phyloP scores from a whole-genome alignment of 257 asterid genomes.

The Nicotiana paniculata region DNA sequence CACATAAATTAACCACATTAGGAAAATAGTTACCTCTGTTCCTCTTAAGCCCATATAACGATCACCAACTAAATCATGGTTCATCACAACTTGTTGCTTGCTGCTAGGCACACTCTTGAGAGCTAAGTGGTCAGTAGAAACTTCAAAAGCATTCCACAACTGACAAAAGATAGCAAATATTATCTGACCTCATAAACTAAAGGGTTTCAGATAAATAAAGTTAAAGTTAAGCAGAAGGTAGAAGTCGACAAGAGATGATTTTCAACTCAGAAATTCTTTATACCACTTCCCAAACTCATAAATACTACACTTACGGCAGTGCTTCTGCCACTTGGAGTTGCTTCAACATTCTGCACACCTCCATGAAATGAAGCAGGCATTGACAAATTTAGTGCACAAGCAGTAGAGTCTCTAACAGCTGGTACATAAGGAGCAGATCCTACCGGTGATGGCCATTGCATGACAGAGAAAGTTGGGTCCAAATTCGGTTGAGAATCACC shows the following conservation, averaged over 20 bases:
- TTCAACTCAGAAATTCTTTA: background rate
- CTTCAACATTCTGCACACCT: constrained; percentile 8
- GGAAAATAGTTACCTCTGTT: constrained; percentile 40
- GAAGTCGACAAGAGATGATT: background rate
- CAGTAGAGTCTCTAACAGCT: constrained; percentile 7
- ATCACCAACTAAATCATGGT: constrained; percentile 34
- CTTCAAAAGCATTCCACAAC: constrained; percentile 70
- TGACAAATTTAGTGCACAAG: constrained; percentile 12
- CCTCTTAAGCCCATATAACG: constrained; percentile 27
- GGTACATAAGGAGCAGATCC: constrained; percentile 13
- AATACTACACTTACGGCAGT: constrained; percentile 14
- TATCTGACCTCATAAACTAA: background rate
- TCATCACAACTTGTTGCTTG: constrained; percentile 22
- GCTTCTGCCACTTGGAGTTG: constrained; percentile 14
- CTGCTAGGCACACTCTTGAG: constrained; percentile 20
- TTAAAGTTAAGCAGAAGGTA: background rate
- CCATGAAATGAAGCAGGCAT: constrained; percentile 14
- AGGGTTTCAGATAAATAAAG: constrained; percentile 1
- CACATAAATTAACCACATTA: constrained; percentile 5
- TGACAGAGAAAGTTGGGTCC: constrained; percentile 29
- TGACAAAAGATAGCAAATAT: constrained; percentile 22
- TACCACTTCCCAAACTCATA: constrained; percentile 3
- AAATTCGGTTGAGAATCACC: constrained; percentile 8
- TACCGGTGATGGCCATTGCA: constrained; percentile 21
- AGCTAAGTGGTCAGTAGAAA: constrained; percentile 27